phyloP scores from a whole-genome alignment of 345 rosid species.

The Cardamine chenopodiifolia region DNA sequence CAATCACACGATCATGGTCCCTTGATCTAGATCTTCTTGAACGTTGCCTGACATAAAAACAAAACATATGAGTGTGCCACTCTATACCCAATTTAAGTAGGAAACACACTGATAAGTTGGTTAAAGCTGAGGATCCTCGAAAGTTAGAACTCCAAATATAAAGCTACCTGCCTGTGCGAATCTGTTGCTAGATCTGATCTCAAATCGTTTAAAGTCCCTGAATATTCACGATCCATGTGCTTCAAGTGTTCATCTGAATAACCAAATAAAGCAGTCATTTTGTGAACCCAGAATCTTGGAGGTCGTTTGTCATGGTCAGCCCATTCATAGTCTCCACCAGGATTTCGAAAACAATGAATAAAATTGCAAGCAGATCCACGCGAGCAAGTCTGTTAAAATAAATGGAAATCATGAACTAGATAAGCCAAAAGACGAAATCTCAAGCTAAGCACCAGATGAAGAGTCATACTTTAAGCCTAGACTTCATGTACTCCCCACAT shows the following conservation, averaged over 20 bases:
- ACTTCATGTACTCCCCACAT: conserved; percentile 95
- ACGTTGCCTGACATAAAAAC: conserved; percentile 47
- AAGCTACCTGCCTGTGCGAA: conserved; percentile 49
- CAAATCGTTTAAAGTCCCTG: conserved; percentile 40
- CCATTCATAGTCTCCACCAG: conserved; percentile 99
- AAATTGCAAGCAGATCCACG: conserved; percentile 94
- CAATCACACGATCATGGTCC: conserved; percentile 37
- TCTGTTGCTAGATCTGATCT: conserved; percentile 39
- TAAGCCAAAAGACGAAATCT: conserved; percentile 15
- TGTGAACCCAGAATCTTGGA: conserved; percentile 81
- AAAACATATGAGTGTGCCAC: conserved; percentile 27
- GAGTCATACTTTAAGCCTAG: conserved; percentile 66
- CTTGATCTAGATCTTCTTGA: conserved; percentile 58
- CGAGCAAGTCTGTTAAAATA: conserved; percentile 72
- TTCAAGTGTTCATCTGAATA: conserved; percentile 56
- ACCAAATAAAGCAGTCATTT: conserved; percentile 89
- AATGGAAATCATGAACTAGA: conserved; percentile 11
- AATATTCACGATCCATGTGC: conserved; percentile 46
- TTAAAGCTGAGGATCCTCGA: conserved; percentile 14
- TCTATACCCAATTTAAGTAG: conserved; percentile 3
- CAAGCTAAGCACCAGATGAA: conserved; percentile 13
- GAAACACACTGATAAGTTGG: background rate
- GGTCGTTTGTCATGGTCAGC: conserved; percentile 95
- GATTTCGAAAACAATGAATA: conserved; percentile 93
- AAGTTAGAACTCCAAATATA: conserved; percentile 1